Conservation (phyloP, 257 asterid genomes). For the Nicotiana undulata region DNA sequence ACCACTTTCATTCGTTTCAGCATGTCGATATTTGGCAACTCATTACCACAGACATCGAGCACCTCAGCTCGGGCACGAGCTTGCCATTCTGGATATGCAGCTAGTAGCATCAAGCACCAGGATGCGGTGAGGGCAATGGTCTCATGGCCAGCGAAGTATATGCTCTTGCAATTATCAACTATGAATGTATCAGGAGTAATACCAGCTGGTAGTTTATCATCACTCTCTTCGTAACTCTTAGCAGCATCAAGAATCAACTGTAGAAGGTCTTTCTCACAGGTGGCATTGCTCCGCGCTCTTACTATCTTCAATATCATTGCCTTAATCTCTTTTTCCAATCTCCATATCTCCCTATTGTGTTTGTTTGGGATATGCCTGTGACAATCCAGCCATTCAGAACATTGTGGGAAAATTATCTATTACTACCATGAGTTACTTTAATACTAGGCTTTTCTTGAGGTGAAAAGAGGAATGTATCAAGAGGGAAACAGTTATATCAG, state of each 20-base stretch:
- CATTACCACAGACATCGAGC: constrained; percentile 42
- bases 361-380: constrained; percentile 60
- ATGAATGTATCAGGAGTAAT: constrained; percentile 39
- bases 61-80: constrained; percentile 62
- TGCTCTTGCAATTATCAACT: constrained; percentile 63
- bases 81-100: constrained; percentile 74
- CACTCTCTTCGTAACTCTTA: constrained; percentile 27
- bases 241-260: constrained; percentile 54
- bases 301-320: constrained; percentile 43
- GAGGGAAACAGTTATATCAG: neutral
- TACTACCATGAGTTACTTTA: neutral
- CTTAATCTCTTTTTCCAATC: constrained; percentile 47
- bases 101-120: constrained; percentile 77
- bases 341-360: constrained; percentile 50
- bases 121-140: constrained; percentile 56
- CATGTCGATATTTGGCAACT: constrained; percentile 41
- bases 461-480: neutral
- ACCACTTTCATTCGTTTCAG: constrained; percentile 63
- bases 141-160: constrained; percentile 71
- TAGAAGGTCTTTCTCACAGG: constrained; percentile 43
- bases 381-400: neutral
- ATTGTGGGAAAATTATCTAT: neutral
- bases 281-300: constrained; percentile 21
- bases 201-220: constrained; percentile 22
- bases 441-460: neutral